Evolutionary conservation across 169 alveolate species (phyloP), one percentile per base, ranked within the genome.

Genomic region (Miamiensis avidus): DNA sequence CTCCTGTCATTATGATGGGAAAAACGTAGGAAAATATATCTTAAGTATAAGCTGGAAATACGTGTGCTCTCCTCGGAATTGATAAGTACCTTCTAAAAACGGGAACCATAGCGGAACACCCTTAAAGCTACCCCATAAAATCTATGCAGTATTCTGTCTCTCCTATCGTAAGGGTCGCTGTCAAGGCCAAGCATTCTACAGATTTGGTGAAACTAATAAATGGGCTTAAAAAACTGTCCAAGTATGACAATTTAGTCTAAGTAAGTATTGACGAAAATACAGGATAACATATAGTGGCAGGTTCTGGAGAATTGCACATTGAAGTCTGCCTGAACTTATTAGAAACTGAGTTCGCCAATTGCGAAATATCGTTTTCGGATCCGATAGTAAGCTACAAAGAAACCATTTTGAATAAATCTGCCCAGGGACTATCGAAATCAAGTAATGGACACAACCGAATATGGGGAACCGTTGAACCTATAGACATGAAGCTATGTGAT

Each of bases 151-250:
- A 88, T 79, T 86, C 96, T 28, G 96, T 94, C 1, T 87, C 95
- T 25, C 97, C 96, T 30, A 95, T 94, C 15, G 96, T 94, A n/a
- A 84, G 95, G 87, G 96, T 94, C 25, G 95, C 96, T 69, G 96
- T 94, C 6, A 78, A 92, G 76, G 74, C 89, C 26, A 27, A 27
- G 6, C 6, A 73, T 29, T 15, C 20, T 16, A 16, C 29, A 4
- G 77, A 73, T 73, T 29, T 73, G 6, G 94, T 95, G 16, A 91
- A 92, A 84, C 84, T 95, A 27, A 89, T 92, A 0, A 89, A 91
- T 25, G 96, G 96, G 31, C 89, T 93, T 34, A 85, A 86, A 76
- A 92, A 90, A 82, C 87, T 95, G 69, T 34, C 91, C 25, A 89
- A 91, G 76, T 76, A 93, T 75, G 96, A 95, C 81, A 92, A 89